Evolutionary conservation across 2,329 filamentous ascomycete species (phyloP), one percentile per base, ranked within the genome.

Genomic region (Sporothrix schenckii): DNA sequence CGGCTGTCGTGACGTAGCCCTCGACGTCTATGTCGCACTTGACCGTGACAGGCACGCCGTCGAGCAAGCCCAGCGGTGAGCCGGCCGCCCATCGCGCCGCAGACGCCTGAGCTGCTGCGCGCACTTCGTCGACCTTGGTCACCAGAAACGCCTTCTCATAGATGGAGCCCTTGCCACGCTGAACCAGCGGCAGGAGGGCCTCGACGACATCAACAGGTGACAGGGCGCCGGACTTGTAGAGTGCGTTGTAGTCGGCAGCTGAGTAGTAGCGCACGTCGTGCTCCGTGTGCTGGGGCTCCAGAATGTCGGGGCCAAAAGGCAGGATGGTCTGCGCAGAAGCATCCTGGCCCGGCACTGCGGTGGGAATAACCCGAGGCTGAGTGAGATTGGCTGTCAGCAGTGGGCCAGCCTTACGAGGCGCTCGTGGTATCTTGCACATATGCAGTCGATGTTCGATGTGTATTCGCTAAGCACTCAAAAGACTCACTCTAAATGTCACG

Each of bases 21-120:
- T 87, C 84, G 44, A 93, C 82, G 73, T 90, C 85, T 19, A 90
- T 85, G 76, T 97, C 92, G 76, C 96, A 93, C 80, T 97, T 97
- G 75, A 95, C 87, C 0, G 90, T 91, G 65, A 96, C 86, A 0
- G 93, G 93, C 0, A 97, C 88, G 14, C 93, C 93, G 76, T 97
- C 93, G 9, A 97, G 81, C 5, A 92, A 81, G 14, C 92, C 85
- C 19, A 93, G 79, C 0, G 89, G 85, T 72, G 85, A 84, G 0
- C 91, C 91, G 19, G 84, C 81, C 71, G 87, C 87, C 79, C 91
- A 97, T 60, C 93, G 84, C 76, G 87, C 83, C 0, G 92, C 91
- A 0, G 92, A 95, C 9, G 86, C 91, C 74, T 85, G 85, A 0
- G 93, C 93, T 0, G 92, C 90, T 49, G 86, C 85, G 4, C 89